Evolutionary conservation across 148 eudicot genomes (phyloP), one percentile per base, ranked within the genome.

Genomic region (Nepenthes mirabilis): DNA sequence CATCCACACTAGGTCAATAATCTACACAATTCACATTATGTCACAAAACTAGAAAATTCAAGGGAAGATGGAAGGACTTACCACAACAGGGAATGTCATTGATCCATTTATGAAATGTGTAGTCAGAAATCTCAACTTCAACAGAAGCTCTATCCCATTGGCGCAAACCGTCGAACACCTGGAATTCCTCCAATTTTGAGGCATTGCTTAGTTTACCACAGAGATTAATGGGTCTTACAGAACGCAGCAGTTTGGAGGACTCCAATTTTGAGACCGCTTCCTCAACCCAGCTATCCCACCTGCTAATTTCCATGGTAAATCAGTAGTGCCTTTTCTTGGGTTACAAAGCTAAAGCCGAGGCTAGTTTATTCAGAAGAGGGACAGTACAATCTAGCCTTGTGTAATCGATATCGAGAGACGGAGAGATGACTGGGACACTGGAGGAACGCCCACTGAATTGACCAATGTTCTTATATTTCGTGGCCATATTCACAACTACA

Each of bases 101-200:
- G 36, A 88, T 63, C 97, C 97, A 91, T 72, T 73, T 70, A 48
- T 64, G 76, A 60, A 81, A 85, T 36, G 96, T 91, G 59, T 70
- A 32, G 11, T 82, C 75, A 1, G 94, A 77, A 37, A 91, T 80
- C 14, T 70, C 58, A 32, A 83, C 80, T 45, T 88, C 80, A n/a
- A 91, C 86, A 53, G 96, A 85, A 14, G 78, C 65, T 64, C 96
- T 83, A 75, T 88, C 97, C 88, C 93, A 85, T 63, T 83, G 62
- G 4, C 74, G 83, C 72, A 86, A 79, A 47, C 70, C 72, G 37
- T 83, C 95, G 64, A 85, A 88, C 75, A 75, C 78, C 65, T 85
- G 65, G 60, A 74, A 75, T 2, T 23, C 84, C 52, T 75, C 63
- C 1, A 33, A 59, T 37, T 62, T 33, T 4, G 77, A 36, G 37